phyloP scores from a whole-genome alignment of 116 monocot species.

The Papilionanthe hybrid region DNA sequence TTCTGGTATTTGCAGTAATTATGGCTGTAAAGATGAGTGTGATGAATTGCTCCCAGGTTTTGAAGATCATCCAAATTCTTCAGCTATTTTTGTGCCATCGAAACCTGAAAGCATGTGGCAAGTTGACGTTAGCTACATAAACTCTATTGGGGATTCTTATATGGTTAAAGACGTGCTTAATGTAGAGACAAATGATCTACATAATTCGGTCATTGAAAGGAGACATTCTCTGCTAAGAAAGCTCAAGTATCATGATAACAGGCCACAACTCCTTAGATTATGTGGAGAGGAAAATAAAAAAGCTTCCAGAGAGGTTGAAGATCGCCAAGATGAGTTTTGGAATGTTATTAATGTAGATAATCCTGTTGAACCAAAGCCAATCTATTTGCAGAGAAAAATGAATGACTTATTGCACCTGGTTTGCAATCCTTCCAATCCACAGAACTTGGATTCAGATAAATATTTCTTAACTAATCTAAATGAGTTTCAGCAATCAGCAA shows the following conservation, averaged over 20 bases:
- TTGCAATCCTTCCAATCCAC: not conserved
- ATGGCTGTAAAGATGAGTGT: constrained; percentile 30
- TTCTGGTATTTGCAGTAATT: constrained; percentile 34
- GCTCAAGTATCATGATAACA: constrained; percentile 6
- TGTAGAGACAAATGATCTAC: constrained; percentile 16
- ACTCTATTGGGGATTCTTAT: constrained; percentile 18
- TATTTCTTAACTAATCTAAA: not conserved
- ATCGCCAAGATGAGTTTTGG: constrained; percentile 20
- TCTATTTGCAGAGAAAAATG: not conserved
- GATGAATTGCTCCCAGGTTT: constrained; percentile 22
- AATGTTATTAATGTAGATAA: constrained; percentile 4
- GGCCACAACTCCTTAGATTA: constrained; percentile 1
- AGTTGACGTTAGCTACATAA: not conserved
- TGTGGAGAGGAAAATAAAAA: constrained; percentile 24
- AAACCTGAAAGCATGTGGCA: constrained; percentile 9
- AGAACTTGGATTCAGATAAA: not conserved
- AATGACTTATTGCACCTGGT: constrained; percentile 1
- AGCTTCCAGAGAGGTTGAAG: constrained; percentile 22
- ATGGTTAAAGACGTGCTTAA: constrained; percentile 42
- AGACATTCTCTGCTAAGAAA: constrained; percentile 7
- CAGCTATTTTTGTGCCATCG: constrained; percentile 14
- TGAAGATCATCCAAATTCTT: constrained; percentile 19
- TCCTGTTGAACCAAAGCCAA: constrained; percentile 7
- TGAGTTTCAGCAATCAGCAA: constrained; percentile 7
- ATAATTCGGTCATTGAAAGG: constrained; percentile 7